Evolutionary conservation across 192 early-diverging fungal genomes (phyloP), one percentile per base, ranked within the genome.

Genomic region (Hyaloraphidium curvatum): DNA sequence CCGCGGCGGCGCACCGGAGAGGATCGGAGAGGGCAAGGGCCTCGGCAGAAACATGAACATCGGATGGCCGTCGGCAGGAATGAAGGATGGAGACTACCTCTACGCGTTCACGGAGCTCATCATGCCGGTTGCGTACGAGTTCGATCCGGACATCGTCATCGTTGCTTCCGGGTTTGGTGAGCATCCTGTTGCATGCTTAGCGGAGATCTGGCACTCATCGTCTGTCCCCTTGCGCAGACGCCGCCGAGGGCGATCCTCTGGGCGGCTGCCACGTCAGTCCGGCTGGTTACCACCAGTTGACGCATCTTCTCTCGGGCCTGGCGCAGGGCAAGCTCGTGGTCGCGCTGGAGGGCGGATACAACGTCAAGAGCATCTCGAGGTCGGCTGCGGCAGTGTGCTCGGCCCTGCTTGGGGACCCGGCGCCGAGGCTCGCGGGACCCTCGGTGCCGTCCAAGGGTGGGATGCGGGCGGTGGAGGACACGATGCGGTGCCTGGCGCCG

Each of bases 171-270:
- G n/a, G n/a, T n/a, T n/a, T n/a, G n/a, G n/a, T n/a, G n/a, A n/a
- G n/a, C n/a, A n/a, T n/a, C n/a, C n/a, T n/a, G n/a, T n/a, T n/a
- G n/a, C n/a, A n/a, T n/a, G 29, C 29, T 17, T n/a, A n/a, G n/a
- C n/a, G n/a, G 14, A 22, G 57, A 1, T 33, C 21, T 39, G n/a
- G n/a, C n/a, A n/a, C n/a, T n/a, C n/a, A n/a, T n/a, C 16, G 59
- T 67, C 86, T 95, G 0, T 83, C 86, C 0, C 76, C 84, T 9
- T 90, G 91, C 9, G 93, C 91, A 59, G 91, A 96, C 64, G 89
- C 86, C 1, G 88, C 87, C 3, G 50, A 51, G 39, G 81, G 80
- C 31, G 91, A 96, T 57, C 77, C 76, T 9, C 76, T 93, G 25
- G 91, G 91, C 21, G 70, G 76, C 40, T 91, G 87, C 55, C 51